These are phyloP conservation scores for Fusarium albosuccineum DNA, from an alignment of 2,329 filamentous ascomycete genomes.

Conservation along the genomic window DNA sequence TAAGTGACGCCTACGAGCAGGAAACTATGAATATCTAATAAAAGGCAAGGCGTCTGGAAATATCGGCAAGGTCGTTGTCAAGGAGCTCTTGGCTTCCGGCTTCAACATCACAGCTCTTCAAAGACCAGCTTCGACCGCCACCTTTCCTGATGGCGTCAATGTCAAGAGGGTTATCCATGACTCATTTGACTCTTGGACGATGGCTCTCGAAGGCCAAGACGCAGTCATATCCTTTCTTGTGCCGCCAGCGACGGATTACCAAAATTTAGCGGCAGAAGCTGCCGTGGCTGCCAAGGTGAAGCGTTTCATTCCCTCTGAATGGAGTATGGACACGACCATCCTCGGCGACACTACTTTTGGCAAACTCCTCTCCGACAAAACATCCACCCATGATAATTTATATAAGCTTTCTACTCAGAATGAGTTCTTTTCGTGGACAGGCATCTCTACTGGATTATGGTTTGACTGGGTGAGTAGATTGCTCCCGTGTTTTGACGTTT, in stretches of 20 bases:
- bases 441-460: not conserved
- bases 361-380: constrained; percentile 4
- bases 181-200: not conserved
- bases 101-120: not conserved
- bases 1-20: not conserved
- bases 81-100: not conserved
- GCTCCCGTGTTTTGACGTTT: not conserved
- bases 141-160: not conserved
- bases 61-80: not conserved
- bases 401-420: not conserved
- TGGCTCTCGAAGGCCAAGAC: not conserved
- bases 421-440: not conserved
- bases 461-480: constrained; percentile 3
- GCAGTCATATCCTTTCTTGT: constrained; percentile 1
- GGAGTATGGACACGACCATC: constrained; percentile 14
- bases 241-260: not conserved
- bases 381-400: not conserved
- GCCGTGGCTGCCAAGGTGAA: constrained; percentile 11
- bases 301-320: constrained; percentile 8
- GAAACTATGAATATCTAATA: not conserved
- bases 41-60: not conserved
- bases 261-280: constrained; percentile 4
- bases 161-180: not conserved
- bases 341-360: constrained; percentile 4
- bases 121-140: not conserved